Base-by-base conservation (phyloP, 768 basidiomycete genomes). In the Mycena epipterygia region DNA sequence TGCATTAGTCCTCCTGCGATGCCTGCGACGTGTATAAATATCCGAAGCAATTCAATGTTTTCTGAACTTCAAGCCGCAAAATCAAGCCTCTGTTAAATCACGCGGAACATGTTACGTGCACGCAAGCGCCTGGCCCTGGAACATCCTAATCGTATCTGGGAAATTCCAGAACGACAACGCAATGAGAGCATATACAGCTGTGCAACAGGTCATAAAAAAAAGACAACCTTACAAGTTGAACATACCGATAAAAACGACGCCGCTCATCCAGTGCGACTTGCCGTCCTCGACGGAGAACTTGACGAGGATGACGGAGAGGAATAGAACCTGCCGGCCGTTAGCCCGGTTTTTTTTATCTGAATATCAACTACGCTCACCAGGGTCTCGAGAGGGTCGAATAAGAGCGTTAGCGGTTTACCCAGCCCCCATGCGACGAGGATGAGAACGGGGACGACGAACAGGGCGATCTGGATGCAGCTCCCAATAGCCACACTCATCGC, bases 241-340 rank as follows among this genome's bases (percentile, higher is more conserved):
- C 46, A 5, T 6, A 48, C 46, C 46, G 23, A 84, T 80, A 23
- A 84, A 73, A 12, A 79, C 80, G 33, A 83, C 71, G 6, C 83
- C 83, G 70, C 85, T 85, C 76, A 86, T 82, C 86, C 85, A 87
- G 57, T 85, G 83, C 27, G 84, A 82, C 73, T 85, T 86, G 23
- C 85, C 86, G 46, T 48, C 46, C 25, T 48, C 46, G 23, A 48
- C 46, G 23, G 46, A 25, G 25, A 48, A 48, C 25, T 48, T 48
- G 46, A 48, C 23, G 46, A 48, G 46, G 64, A 64, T 39, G 30
- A 59, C 63, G 55, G 56, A 32, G 53, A 66, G 33, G 46, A 53
- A 53, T 44, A 59, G 64, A 32, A 63, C 17, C 21, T 25, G 48
- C 37, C 65, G 74, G 41, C 57, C 55, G 7, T 35, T 25, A 92